Conservation (phyloP, 306 rosid genomes). For the Gastrolobium bilobum region DNA sequence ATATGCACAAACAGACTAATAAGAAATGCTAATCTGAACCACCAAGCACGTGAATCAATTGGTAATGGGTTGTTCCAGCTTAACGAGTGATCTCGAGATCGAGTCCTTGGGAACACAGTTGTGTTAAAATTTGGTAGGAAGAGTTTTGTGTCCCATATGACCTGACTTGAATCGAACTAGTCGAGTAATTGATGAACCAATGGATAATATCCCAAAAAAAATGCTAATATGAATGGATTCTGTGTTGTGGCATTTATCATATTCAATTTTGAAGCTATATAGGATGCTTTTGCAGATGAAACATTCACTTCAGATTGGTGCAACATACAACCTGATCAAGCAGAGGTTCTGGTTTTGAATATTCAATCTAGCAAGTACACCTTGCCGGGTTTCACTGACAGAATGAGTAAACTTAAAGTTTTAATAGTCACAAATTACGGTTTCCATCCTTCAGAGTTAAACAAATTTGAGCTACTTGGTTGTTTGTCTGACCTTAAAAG, state of each 20-base stretch:
- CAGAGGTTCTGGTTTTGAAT: conserved; percentile 68
- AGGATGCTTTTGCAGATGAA: conserved; percentile 61
- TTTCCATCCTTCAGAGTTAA: conserved; percentile 46
- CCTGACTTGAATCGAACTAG: no score
- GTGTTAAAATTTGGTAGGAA: no score
- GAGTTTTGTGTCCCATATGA: no score
- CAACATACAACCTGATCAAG: conserved; percentile 48
- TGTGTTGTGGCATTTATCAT: neutral
- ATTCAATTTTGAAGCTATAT: neutral
- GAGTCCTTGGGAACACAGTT: no score
- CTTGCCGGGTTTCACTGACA: conserved; percentile 54
- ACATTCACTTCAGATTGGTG: conserved; percentile 52
- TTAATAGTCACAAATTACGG: conserved; percentile 58
- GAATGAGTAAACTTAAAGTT: conserved; percentile 64
- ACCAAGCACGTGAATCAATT: no score
- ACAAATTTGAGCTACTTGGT: conserved; percentile 53
- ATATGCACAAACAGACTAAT: neutral
- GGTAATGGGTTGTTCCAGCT: no score
- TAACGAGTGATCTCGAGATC: no score
- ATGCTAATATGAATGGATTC: neutral
- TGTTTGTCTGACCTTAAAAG: conserved; percentile 53
- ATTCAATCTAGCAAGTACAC: conserved; percentile 47
- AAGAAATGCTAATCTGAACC: neutral
- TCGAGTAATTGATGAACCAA: no score
- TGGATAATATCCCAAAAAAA: neutral